These are phyloP conservation scores for Syzygium aromaticum DNA, from an alignment of 345 rosid species.

Conservation along the genomic window DNA sequence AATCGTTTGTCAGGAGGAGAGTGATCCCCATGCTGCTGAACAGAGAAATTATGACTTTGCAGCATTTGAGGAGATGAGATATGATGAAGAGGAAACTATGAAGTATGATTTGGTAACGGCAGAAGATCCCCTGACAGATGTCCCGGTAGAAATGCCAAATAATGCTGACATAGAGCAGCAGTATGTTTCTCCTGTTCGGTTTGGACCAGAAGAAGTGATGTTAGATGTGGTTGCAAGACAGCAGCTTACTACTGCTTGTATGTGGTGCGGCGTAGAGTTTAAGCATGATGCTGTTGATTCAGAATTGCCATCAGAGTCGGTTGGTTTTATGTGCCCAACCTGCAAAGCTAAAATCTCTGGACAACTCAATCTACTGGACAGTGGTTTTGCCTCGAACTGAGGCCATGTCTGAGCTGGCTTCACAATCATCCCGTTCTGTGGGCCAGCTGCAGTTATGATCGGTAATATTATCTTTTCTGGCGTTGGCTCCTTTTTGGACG, in stretches of 20 bases:
- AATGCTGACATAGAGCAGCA: conserved; percentile 17
- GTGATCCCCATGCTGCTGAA: conserved; percentile 3
- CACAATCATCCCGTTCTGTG: background rate
- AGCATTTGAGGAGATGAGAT: conserved; percentile 35
- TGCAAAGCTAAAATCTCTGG: conserved; percentile 59
- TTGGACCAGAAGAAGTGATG: conserved; percentile 28
- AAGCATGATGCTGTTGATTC: conserved; percentile 38
- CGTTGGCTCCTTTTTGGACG: background rate
- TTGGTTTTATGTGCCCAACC: conserved; percentile 60
- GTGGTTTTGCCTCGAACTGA: background rate
- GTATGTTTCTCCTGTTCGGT: conserved; percentile 15
- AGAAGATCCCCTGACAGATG: conserved; percentile 24
- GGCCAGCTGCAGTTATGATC: background rate
- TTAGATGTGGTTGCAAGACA: conserved; percentile 8
- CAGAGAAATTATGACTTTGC: conserved; percentile 13
- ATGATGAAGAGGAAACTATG: conserved; percentile 36
- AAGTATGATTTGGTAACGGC: conserved; percentile 19
- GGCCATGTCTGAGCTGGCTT: background rate
- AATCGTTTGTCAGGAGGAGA: conserved; percentile 32
- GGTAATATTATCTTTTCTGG: background rate
- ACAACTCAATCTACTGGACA: conserved; percentile 13
- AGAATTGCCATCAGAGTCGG: conserved; percentile 50
- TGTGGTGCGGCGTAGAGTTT: conserved; percentile 66
- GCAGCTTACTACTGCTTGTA: conserved; percentile 31
- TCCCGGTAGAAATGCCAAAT: conserved; percentile 16